A percentile compares a stretch with the other conserved stretches of the same genome.
Conservation (phyloP, 1,284 basidiomycete genomes). For the Ceraceosorus guamensis region DNA sequence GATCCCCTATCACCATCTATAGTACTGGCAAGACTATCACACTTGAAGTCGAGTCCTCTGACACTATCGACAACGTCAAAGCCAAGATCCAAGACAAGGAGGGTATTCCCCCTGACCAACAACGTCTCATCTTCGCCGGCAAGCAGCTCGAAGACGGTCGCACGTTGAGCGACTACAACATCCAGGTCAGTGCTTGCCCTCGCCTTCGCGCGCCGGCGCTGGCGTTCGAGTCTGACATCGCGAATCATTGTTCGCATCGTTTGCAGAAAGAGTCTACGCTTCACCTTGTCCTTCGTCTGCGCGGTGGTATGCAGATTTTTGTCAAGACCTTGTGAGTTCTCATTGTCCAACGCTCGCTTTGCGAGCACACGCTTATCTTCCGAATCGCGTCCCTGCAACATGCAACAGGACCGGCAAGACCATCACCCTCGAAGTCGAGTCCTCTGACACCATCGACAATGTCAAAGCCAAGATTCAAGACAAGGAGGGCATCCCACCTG, state of each 20-base stretch:
- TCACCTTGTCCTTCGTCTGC: conserved; percentile 81
- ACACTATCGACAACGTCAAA: conserved; percentile 50
- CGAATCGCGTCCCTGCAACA: neutral
- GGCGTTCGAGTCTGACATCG: neutral
- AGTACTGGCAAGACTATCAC: conserved; percentile 49
- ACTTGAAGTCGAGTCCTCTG: conserved; percentile 50
- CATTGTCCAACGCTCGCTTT: too few species aligned
- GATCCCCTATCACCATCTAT: neutral
- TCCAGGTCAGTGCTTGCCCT: conserved; percentile 52
- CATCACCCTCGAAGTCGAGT: conserved; percentile 51
- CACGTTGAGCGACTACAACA: conserved; percentile 60
- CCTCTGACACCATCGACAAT: conserved; percentile 58
- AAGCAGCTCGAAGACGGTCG: conserved; percentile 71
- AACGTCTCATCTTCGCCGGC: conserved; percentile 94
- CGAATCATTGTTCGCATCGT: conserved; percentile 48
- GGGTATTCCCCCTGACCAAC: conserved; percentile 87
- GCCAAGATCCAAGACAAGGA: conserved; percentile 56
- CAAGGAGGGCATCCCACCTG: conserved; percentile 46
- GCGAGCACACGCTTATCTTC: too few species aligned
- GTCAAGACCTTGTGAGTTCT: conserved; percentile 56
- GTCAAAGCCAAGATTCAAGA: conserved; percentile 54
- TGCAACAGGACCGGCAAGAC: conserved; percentile 31
- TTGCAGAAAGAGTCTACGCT: conserved; percentile 99
- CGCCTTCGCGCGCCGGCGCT: neutral
- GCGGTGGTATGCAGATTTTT: conserved; percentile 58